These are phyloP conservation scores for Plantago coronopus DNA, from an alignment of 305 asterid genomes.

Conservation along the genomic window DNA sequence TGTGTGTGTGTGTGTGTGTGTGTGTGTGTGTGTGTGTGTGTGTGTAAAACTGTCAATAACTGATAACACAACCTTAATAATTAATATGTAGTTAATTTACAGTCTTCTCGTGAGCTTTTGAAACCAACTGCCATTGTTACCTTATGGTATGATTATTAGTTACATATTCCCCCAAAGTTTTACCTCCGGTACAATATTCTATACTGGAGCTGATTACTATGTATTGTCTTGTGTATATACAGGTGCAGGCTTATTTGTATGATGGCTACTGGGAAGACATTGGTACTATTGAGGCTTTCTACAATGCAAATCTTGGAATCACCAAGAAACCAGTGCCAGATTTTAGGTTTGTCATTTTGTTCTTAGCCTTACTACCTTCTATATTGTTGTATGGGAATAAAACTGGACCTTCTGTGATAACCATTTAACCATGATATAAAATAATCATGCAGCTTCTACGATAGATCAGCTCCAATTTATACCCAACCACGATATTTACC, in stretches of 20 bases:
- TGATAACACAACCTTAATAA: too few relatives aligned
- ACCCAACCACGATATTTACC: slow-evolving; percentile 96
- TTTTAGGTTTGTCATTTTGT: slow-evolving; percentile 50
- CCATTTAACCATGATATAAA: slow-evolving; percentile 19
- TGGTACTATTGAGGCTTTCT: slow-evolving; percentile 97
- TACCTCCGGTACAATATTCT: not conserved
- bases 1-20: too few relatives aligned
- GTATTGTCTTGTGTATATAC: slow-evolving; percentile 8
- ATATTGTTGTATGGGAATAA: too few relatives aligned
- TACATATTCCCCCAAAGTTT: slow-evolving; percentile 13
- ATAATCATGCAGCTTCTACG: slow-evolving; percentile 70
- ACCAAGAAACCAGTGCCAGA: slow-evolving; percentile 94
- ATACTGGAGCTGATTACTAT: slow-evolving; percentile 21
- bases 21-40: too few relatives aligned
- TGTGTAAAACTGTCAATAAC: too few relatives aligned
- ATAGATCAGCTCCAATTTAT: slow-evolving; percentile 90
- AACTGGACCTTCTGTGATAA: slow-evolving; percentile 1
- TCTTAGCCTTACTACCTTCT: slow-evolving; percentile 4
- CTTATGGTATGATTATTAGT: not conserved
- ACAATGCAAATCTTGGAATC: slow-evolving; percentile 89
- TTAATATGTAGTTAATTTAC: too few relatives aligned
- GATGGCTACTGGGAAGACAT: slow-evolving; percentile 99
- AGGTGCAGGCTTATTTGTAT: slow-evolving; percentile 93
- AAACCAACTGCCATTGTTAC: not conserved
- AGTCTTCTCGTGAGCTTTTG: too few relatives aligned